phyloP scores from a whole-genome alignment of 768 basidiomycete species.

The Lentinula sp. region DNA sequence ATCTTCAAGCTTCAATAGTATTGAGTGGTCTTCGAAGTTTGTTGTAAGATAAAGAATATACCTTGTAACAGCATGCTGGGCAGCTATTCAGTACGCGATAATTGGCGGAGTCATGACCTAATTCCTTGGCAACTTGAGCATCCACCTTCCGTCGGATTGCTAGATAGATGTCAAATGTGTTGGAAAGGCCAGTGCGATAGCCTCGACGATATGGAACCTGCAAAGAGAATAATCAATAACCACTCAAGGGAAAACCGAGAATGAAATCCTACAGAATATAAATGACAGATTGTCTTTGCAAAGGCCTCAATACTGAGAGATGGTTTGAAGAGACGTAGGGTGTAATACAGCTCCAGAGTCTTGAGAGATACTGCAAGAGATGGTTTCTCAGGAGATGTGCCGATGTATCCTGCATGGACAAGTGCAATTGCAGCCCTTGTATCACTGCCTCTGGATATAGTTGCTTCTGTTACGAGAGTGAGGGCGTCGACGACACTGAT shows the following conservation, averaged over 20 bases:
- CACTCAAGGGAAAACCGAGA: too few relatives aligned
- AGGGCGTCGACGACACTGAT: too few relatives aligned
- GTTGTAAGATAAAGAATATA: background rate
- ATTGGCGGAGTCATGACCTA: conserved; percentile 13
- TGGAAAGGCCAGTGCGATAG: conserved; percentile 15
- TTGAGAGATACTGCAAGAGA: background rate
- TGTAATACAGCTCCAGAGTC: too few relatives aligned
- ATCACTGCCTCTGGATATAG: too few relatives aligned
- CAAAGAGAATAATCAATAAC: too few relatives aligned
- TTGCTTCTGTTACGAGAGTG: too few relatives aligned
- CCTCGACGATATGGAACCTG: conserved; percentile 12
- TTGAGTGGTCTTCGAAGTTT: background rate
- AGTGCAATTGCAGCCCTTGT: too few relatives aligned
- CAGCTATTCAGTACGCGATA: conserved; percentile 14
- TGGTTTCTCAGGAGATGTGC: background rate
- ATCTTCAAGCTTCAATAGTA: background rate
- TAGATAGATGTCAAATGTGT: conserved; percentile 22
- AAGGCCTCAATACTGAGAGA: too few relatives aligned
- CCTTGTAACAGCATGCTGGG: background rate
- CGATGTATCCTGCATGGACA: too few relatives aligned
- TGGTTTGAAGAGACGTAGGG: too few relatives aligned
- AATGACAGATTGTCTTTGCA: too few relatives aligned
- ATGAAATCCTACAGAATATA: too few relatives aligned
- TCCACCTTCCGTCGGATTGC: conserved; percentile 11
- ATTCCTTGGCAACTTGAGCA: conserved; percentile 5